Percentiles rank a stretch among this genome's conserved stretches.
phyloP scores from a whole-genome alignment of 2,329 filamentous ascomycete species.

The Nemania abortiva region DNA sequence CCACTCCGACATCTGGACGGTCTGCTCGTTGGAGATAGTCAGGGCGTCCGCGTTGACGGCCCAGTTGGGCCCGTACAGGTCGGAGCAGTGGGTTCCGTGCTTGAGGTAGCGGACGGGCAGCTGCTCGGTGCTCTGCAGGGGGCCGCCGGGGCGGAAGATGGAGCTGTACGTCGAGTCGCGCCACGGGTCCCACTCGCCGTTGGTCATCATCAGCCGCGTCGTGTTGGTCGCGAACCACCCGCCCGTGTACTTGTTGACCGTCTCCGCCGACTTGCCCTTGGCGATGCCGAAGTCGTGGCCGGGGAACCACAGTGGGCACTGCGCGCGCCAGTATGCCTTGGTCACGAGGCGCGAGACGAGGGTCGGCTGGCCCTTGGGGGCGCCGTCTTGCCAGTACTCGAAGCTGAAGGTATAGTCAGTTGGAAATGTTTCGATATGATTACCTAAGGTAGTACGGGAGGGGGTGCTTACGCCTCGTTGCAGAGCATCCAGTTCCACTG shows the following conservation, averaged over 20 bases:
- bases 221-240: conserved; percentile 57
- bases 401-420: conserved; percentile 42
- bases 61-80: conserved; percentile 60
- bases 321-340: conserved; percentile 54
- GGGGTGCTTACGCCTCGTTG: conserved; percentile 56
- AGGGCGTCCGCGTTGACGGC: conserved; percentile 62
- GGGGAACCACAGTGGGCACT: conserved; percentile 63
- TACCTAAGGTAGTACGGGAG: background rate
- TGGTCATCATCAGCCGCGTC: conserved; percentile 56
- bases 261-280: conserved; percentile 49
- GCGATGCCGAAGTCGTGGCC: conserved; percentile 53
- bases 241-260: conserved; percentile 56
- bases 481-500: conserved; percentile 70
- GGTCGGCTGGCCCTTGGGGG: conserved; percentile 57
- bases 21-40: conserved; percentile 63
- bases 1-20: conserved; percentile 66
- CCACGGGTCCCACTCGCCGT: conserved; percentile 59
- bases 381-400: conserved; percentile 59
- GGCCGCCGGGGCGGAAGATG: conserved; percentile 55
- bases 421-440: background rate
- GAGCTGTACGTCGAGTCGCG: conserved; percentile 55
- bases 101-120: conserved; percentile 53
- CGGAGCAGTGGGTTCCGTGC: conserved; percentile 56
- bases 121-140: conserved; percentile 51
- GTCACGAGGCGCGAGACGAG: conserved; percentile 56